A percentile compares a stretch with the other conserved stretches of the same genome.
These are phyloP conservation scores for Triticum timopheevii DNA, from an alignment of 176 grass and related monocot genomes.

Conservation along the genomic window DNA sequence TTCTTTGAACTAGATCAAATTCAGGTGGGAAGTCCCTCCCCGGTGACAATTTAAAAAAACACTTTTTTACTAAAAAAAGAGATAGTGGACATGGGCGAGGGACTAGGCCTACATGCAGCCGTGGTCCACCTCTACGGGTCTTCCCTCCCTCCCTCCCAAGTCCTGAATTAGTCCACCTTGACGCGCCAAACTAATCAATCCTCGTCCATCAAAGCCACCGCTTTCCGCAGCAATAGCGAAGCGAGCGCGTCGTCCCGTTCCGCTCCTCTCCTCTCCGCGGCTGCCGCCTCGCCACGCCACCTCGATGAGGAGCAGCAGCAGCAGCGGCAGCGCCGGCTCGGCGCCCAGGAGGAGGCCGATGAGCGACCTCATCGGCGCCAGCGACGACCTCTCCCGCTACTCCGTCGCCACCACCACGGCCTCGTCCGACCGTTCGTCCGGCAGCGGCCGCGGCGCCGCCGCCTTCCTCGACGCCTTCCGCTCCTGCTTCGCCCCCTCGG, in stretches of 20 bases:
- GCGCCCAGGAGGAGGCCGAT: conserved; percentile 14
- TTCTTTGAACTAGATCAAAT: no score
- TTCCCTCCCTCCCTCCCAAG: not conserved
- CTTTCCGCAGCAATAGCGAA: not conserved
- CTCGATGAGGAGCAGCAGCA: conserved; percentile 15
- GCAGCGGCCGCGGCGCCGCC: not conserved
- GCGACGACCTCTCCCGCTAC: conserved; percentile 41
- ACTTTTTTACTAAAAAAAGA: no score
- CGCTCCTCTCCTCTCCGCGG: not conserved
- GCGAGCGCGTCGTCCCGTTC: not conserved
- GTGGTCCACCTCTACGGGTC: not conserved
- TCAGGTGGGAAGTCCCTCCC: no score
- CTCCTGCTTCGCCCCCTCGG: conserved; percentile 61
- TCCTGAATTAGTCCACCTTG: conserved; percentile 30
- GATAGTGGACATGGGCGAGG: no score
- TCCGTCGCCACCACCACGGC: conserved; percentile 32
- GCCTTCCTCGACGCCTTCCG: conserved; percentile 48
- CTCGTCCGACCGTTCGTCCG: conserved; percentile 26
- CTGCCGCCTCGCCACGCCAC: not conserved
- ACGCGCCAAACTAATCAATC: not conserved
- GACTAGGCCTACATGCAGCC: no score
- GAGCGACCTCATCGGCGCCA: conserved; percentile 23
- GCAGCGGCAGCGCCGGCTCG: not conserved
- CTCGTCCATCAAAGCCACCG: conserved; percentile 12
- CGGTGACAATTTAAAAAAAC: no score